phyloP scores from a whole-genome alignment of 2,329 filamentous ascomycete genomes.

The Monilinia polystroma region DNA sequence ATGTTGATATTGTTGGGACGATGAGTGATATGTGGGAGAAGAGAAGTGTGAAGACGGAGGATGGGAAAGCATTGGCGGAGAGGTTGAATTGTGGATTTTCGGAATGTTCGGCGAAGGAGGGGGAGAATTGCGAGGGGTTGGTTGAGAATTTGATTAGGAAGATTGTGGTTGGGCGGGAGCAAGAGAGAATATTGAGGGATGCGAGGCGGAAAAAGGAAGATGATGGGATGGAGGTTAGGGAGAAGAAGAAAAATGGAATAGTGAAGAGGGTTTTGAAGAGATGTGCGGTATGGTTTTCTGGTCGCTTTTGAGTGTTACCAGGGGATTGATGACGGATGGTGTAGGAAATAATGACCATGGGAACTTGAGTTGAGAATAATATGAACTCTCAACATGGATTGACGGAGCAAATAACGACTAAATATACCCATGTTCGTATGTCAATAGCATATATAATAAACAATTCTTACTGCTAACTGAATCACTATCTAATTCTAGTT shows the following conservation, averaged over 20 bases:
- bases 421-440: background rate
- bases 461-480: background rate
- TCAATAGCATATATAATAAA: background rate
- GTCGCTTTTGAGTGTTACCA: background rate
- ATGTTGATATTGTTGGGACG: constrained; percentile 7
- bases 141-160: constrained; percentile 5
- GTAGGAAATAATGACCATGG: background rate
- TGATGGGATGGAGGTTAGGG: background rate
- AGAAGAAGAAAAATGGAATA: background rate
- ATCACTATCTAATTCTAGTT: background rate
- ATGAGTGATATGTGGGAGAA: constrained; percentile 22
- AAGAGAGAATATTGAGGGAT: background rate
- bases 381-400: background rate
- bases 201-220: background rate
- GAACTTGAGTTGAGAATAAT: background rate
- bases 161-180: background rate
- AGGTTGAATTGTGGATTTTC: constrained; percentile 8
- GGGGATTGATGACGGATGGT: background rate
- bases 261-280: constrained; percentile 12
- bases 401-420: background rate
- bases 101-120: constrained; percentile 12
- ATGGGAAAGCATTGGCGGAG: constrained; percentile 6
- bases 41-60: constrained; percentile 3
- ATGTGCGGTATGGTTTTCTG: background rate
- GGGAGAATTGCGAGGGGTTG: constrained; percentile 7